Conservation (phyloP, 768 basidiomycete genomes). For the Mycena polygramma region DNA sequence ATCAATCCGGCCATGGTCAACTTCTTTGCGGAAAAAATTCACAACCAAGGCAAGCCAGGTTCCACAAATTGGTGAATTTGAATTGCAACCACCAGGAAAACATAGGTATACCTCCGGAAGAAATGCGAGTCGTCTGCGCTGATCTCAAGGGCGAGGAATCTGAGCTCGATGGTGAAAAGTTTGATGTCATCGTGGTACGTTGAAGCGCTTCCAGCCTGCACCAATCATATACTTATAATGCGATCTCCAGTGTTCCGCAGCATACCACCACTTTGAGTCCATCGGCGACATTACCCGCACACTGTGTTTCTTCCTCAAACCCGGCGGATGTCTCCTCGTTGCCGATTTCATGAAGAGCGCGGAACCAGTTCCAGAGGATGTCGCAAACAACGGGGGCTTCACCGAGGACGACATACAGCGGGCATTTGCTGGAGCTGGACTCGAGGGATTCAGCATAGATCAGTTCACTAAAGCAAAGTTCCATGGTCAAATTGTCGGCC, state of each 20-base stretch:
- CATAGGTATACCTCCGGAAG: slow-evolving; percentile 64
- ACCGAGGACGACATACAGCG: slow-evolving; percentile 59
- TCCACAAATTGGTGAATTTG: background rate
- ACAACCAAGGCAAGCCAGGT: slow-evolving; percentile 58
- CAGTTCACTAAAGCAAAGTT: slow-evolving; percentile 47
- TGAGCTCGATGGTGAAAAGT: slow-evolving; percentile 66
- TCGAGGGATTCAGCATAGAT: slow-evolving; percentile 59
- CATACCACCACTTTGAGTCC: slow-evolving; percentile 74
- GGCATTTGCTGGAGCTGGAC: slow-evolving; percentile 66
- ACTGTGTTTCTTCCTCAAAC: slow-evolving; percentile 71
- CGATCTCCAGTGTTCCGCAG: slow-evolving; percentile 63
- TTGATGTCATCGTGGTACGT: slow-evolving; percentile 80
- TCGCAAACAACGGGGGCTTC: slow-evolving; percentile 70
- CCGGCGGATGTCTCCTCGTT: slow-evolving; percentile 71
- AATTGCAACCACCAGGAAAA: background rate
- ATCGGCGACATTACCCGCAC: slow-evolving; percentile 63
- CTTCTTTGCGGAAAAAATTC: slow-evolving; percentile 68
- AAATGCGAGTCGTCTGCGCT: slow-evolving; percentile 73
- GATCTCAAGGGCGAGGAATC: slow-evolving; percentile 61
- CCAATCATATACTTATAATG: slow-evolving; percentile 3
- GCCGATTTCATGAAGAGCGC: slow-evolving; percentile 57
- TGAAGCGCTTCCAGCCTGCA: background rate
- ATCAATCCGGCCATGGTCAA: slow-evolving; percentile 81
- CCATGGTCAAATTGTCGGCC: slow-evolving; percentile 48
- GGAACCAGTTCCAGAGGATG: slow-evolving; percentile 51